Evolutionary conservation across 208 protist genomes (phyloP).

Genomic region (Trypanosoma lewisi): DNA sequence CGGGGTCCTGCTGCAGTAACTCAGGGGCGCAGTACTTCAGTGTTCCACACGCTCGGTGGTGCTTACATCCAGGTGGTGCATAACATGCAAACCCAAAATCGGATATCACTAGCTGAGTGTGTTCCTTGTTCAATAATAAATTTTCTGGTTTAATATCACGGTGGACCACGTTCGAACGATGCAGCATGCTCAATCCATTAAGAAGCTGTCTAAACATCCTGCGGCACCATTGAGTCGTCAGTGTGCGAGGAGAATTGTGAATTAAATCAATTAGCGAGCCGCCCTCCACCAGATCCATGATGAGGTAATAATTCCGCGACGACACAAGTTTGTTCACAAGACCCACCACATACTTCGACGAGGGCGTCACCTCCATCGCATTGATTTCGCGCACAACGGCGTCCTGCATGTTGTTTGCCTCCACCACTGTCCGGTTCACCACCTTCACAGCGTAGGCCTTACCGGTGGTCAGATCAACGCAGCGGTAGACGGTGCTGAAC

Average conservation of each 20-base stretch:
- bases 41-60: conserved; percentile 73
- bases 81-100: conserved; percentile 90
- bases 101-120: conserved; percentile 63
- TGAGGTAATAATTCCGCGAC: conserved; percentile 74
- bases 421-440: conserved; percentile 38
- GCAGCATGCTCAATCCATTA: conserved; percentile 52
- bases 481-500: conserved; percentile 85
- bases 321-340: conserved; percentile 81
- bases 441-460: conserved; percentile 73
- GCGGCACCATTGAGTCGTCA: conserved; percentile 24
- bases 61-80: conserved; percentile 30
- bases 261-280: conserved; percentile 69
- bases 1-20: conserved; percentile 57
- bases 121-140: conserved; percentile 63
- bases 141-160: conserved; percentile 90
- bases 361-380: conserved; percentile 44
- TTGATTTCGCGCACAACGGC: conserved; percentile 70
- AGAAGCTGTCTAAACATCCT: conserved; percentile 69
- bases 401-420: conserved; percentile 50
- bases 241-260: neutral
- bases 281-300: conserved; percentile 77
- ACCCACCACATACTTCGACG: conserved; percentile 50
- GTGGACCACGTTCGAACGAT: conserved; percentile 75
- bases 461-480: conserved; percentile 37
- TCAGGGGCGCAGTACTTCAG: conserved; percentile 84